Base-by-base conservation (phyloP, 768 basidiomycete genomes). In the Coprinopsis strossmayeri region DNA sequence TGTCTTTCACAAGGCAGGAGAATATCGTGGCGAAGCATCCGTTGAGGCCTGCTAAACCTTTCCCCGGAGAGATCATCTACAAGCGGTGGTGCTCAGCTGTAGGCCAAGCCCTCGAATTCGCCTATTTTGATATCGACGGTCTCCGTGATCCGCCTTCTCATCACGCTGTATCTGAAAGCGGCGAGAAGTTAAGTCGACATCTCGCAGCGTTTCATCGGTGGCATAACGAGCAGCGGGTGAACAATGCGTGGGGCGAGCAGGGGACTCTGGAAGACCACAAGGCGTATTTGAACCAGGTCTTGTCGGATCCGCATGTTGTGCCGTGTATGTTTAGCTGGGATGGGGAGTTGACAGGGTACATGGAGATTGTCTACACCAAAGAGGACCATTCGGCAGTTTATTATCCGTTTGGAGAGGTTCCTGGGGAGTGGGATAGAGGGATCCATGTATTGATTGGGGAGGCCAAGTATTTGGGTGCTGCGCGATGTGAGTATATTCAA, bases 1-100 rank as follows among this genome's bases (percentile, higher is more conserved):
- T 64, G 15, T 63, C 66, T 1, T 75, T 73, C 64, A 77, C 76
- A 12, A 64, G 74, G 49, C 64, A 60, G 5, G 65, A 73, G 21
- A 64, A 67, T 46, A 73, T 77, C n/a, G 69, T 75, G 53, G 54
- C 76, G n/a, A 63, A 63, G 23, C 76, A 77, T 55, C 76, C 76
- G n/a, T 60, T 73, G n/a, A 68, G 76, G 11, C 76, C 75, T 1
- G 60, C 69, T 0, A 77, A 77, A 47, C 76, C 76, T 1, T 40
- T 43, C 30, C 57, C 66, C 17, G 61, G 73, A 39, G 53, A 70
- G 57, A 48, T 72, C 15, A 45, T 77, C n/a, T 77, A 76, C 62
- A 64, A 50, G 43, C 61, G 52, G 51, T 77, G 56, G 52, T 65
- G 57, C 59, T 62, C 59, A 46, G 53, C 49, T 49, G 63, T 60